Evolutionary conservation across 345 rosid genomes (phyloP), one percentile per base, ranked within the genome.

Genomic region (Clausena lansium): DNA sequence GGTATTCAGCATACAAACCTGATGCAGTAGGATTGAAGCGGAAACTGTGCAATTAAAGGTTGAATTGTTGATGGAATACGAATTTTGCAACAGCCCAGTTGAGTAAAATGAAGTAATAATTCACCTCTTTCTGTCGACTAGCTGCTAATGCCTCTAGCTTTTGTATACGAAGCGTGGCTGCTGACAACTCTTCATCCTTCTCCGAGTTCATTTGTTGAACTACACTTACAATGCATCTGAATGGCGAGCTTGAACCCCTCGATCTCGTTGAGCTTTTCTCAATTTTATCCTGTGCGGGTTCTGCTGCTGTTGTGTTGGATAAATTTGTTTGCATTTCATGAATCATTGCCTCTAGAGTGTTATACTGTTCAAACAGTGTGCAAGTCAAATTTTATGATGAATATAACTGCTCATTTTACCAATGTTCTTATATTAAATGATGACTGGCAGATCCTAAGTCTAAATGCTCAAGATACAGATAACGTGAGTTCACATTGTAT

Each of bases 231-330:
- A 95, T 92, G 87, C 98, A 95, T 84, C 98, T 88, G 83, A 95
- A 93, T 35, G 98, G 98, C 41, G 98, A 95, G 81, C 93, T 90
- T 75, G 98, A 93, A 80, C 98, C 98, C 83, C 98, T 89, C 69
- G 86, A 80, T 81, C 91, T 89, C 28, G 68, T 60, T 32, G 88
- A 81, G 83, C 81, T 75, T 84, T 87, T 91, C 78, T 91, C 95
- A 73, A 78, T 80, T 86, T 76, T 91, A 33, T 93, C 90, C 7
- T 70, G 41, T 64, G 78, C 68, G 62, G 81, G 76, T 60, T 82
- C 83, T 6, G 78, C 80, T 52, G 91, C 83, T 60, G 89, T 80
- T 71, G 87, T 79, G 74, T 76, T 83, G 72, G 92, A 78, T 73
- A 82, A 64, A 81, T 91, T 89, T 67, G 86, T 69, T 80, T 89